phyloP scores from a whole-genome alignment of 2,329 filamentous ascomycete genomes.

The Xylariaceae sp. region DNA sequence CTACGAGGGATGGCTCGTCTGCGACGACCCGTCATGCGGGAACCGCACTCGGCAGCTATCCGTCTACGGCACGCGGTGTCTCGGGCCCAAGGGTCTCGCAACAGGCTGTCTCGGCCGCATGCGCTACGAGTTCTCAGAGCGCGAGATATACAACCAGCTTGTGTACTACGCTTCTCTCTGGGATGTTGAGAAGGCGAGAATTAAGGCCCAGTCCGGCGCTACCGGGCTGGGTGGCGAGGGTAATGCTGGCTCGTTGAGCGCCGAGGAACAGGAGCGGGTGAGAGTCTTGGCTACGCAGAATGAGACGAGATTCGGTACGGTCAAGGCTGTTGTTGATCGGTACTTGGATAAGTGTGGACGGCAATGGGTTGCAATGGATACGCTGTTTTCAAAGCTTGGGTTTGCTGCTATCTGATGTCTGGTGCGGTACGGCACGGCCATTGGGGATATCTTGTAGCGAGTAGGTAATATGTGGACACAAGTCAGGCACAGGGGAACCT shows the following conservation, averaged over 20 bases:
- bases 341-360: conserved; percentile 87
- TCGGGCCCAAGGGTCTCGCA: conserved; percentile 81
- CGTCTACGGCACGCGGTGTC: conserved; percentile 85
- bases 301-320: conserved; percentile 68
- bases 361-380: conserved; percentile 93
- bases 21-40: conserved; percentile 83
- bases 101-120: conserved; percentile 82
- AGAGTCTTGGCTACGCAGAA: conserved; percentile 77
- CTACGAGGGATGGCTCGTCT: conserved; percentile 89
- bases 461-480: no score
- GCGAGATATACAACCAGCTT: conserved; percentile 90
- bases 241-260: conserved; percentile 35
- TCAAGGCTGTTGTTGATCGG: conserved; percentile 72
- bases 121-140: conserved; percentile 83
- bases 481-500: no score
- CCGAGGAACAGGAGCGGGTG: conserved; percentile 61
- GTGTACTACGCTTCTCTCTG: conserved; percentile 82
- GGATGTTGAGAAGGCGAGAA: conserved; percentile 79
- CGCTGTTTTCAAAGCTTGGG: conserved; percentile 68
- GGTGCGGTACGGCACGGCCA: no score
- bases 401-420: conserved; percentile 34
- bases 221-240: conserved; percentile 33
- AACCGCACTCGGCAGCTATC: conserved; percentile 86
- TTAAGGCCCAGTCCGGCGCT: conserved; percentile 44
- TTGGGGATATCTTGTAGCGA: no score